These are phyloP conservation scores for Zostera marina DNA, from an alignment of 116 monocot genomes.

Conservation along the genomic window DNA sequence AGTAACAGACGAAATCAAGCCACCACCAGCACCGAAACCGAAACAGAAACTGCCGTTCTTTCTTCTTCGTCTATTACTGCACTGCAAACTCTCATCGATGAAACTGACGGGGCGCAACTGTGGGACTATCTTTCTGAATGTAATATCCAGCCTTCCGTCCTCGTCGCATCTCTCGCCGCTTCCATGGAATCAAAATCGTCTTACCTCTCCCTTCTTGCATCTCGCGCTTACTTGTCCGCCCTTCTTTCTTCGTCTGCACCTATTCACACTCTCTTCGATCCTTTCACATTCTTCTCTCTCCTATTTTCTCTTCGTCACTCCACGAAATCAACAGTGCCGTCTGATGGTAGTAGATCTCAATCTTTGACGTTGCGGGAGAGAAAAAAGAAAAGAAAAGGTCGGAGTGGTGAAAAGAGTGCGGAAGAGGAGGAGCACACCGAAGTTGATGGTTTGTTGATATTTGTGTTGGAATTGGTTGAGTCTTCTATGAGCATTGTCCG, in stretches of 20 bases:
- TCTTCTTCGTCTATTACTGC: conserved; percentile 21
- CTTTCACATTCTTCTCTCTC: conserved; percentile 33
- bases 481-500: conserved; percentile 27
- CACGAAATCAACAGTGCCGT: conserved; percentile 14
- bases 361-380: neutral
- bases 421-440: neutral
- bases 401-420: neutral
- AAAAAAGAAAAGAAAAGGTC: conserved; percentile 17
- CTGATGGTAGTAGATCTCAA: neutral
- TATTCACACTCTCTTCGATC: conserved; percentile 29
- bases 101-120: conserved; percentile 9
- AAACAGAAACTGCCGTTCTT: conserved; percentile 13
- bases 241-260: conserved; percentile 37
- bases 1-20: neutral
- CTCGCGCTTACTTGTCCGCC: conserved; percentile 33
- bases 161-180: conserved; percentile 24
- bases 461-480: conserved; percentile 29
- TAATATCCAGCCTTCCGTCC: conserved; percentile 18
- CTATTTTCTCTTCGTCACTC: conserved; percentile 52
- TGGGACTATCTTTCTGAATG: conserved; percentile 26
- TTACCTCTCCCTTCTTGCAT: conserved; percentile 24
- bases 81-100: conserved; percentile 16
- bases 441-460: conserved; percentile 12
- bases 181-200: conserved; percentile 28
- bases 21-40: neutral